Conservation (phyloP, 2,329 filamentous ascomycete species). For the Paraphoma chrysanthemicola region DNA sequence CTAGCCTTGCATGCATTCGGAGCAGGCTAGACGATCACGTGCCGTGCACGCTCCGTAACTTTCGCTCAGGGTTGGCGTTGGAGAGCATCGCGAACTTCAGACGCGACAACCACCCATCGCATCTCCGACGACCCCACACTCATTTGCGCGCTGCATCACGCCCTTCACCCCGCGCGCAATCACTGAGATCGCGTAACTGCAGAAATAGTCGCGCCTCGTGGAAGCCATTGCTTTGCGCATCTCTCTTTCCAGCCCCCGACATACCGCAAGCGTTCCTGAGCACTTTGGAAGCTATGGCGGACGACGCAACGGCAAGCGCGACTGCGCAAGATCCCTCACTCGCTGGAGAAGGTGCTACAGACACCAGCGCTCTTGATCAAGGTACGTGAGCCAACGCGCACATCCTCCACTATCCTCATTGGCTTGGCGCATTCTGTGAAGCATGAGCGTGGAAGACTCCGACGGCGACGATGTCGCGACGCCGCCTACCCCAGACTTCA, state of each 20-base stretch:
- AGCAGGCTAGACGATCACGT: constrained; percentile 18
- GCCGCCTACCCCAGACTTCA: not conserved
- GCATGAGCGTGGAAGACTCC: constrained; percentile 2
- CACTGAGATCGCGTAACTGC: constrained; percentile 11
- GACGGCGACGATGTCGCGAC: not conserved
- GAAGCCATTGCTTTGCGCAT: constrained; percentile 14
- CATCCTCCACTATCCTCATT: not conserved
- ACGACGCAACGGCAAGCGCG: constrained; percentile 39
- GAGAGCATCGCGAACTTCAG: constrained; percentile 40
- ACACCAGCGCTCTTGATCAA: constrained; percentile 36
- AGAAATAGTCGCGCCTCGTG: constrained; percentile 14
- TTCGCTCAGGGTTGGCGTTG: constrained; percentile 25
- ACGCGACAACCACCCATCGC: constrained; percentile 39
- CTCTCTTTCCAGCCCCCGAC: constrained; percentile 25
- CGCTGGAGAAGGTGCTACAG: constrained; percentile 30
- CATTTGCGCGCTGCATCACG: constrained; percentile 23
- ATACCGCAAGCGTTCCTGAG: constrained; percentile 25
- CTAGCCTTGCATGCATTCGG: constrained; percentile 18
- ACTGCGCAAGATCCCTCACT: constrained; percentile 35
- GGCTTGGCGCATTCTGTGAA: constrained; percentile 4
- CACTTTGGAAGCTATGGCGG: constrained; percentile 40
- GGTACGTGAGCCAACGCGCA: constrained; percentile 30
- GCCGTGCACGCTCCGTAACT: constrained; percentile 20
- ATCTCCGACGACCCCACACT: constrained; percentile 37
- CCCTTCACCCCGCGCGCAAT: constrained; percentile 6